Percentiles rank a stretch among this genome's conserved stretches.
Conservation (phyloP, 2,329 filamentous ascomycete species). For the Verticillium longisporum region DNA sequence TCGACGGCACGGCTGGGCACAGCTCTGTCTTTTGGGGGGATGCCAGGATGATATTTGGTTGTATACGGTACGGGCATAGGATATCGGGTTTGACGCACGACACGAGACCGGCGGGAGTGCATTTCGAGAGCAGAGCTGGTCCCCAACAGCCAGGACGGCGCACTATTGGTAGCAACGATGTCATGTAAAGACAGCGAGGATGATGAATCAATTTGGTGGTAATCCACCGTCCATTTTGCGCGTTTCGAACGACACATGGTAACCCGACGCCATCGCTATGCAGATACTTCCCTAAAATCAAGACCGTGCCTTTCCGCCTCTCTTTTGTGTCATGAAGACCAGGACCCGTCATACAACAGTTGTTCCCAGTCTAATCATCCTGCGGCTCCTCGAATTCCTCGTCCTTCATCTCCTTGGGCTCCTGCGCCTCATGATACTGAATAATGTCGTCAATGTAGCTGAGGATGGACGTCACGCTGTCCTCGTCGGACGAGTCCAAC, state of each 20-base stretch:
- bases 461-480: slow-evolving; percentile 76
- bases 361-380: slow-evolving; percentile 15
- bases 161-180: background rate
- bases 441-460: slow-evolving; percentile 94
- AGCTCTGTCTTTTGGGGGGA: no score
- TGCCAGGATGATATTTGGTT: no score
- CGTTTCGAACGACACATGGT: background rate
- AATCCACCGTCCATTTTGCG: background rate
- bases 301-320: background rate
- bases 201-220: background rate
- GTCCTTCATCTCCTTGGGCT: slow-evolving; percentile 75
- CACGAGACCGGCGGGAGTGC: background rate
- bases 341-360: no score
- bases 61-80: background rate
- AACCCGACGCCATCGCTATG: slow-evolving; percentile 35
- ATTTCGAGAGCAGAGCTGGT: background rate
- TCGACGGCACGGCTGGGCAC: no score
- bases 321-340: slow-evolving; percentile 5
- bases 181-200: background rate
- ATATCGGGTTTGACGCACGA: background rate
- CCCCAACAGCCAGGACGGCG: background rate
- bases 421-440: slow-evolving; percentile 88
- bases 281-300: slow-evolving; percentile 10
- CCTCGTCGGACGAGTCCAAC: slow-evolving; percentile 83
- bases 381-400: slow-evolving; percentile 30